phyloP scores from a whole-genome alignment of 805 yeast genomes.

The Candida bentonensis region DNA sequence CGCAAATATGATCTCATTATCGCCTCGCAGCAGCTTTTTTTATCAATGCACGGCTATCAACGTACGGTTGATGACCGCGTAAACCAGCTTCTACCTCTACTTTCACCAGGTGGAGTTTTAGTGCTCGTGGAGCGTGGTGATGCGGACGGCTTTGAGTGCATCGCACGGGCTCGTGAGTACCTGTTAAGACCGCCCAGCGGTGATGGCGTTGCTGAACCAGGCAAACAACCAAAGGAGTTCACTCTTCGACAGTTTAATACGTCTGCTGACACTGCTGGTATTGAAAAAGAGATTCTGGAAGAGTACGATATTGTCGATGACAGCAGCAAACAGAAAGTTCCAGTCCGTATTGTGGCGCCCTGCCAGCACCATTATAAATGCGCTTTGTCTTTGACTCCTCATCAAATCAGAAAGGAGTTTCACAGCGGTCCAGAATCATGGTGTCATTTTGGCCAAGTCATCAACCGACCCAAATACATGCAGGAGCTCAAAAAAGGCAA shows the following conservation, averaged over 20 bases:
- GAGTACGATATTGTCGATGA: slow-evolving; percentile 28
- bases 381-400: slow-evolving; percentile 69
- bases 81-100: slow-evolving; percentile 40
- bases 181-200: slow-evolving; percentile 64
- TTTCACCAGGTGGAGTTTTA: slow-evolving; percentile 68
- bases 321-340: slow-evolving; percentile 13
- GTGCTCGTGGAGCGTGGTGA: slow-evolving; percentile 80
- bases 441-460: slow-evolving; percentile 60
- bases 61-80: slow-evolving; percentile 57
- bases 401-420: slow-evolving; percentile 19
- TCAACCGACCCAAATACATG: slow-evolving; percentile 66
- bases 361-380: slow-evolving; percentile 80
- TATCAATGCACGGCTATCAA: slow-evolving; percentile 48
- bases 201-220: slow-evolving; percentile 16
- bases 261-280: neutral
- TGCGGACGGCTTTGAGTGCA: slow-evolving; percentile 73
- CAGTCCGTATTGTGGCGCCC: slow-evolving; percentile 64
- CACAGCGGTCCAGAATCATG: slow-evolving; percentile 33
- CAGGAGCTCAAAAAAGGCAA: slow-evolving; percentile 78
- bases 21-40: slow-evolving; percentile 63
- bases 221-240: slow-evolving; percentile 7
- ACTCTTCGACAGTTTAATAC: neutral
- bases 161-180: slow-evolving; percentile 82
- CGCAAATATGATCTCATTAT: slow-evolving; percentile 68
- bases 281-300: slow-evolving; percentile 9